These are phyloP conservation scores for Lactarius trivialis DNA, from an alignment of 768 basidiomycete species.

Conservation along the genomic window DNA sequence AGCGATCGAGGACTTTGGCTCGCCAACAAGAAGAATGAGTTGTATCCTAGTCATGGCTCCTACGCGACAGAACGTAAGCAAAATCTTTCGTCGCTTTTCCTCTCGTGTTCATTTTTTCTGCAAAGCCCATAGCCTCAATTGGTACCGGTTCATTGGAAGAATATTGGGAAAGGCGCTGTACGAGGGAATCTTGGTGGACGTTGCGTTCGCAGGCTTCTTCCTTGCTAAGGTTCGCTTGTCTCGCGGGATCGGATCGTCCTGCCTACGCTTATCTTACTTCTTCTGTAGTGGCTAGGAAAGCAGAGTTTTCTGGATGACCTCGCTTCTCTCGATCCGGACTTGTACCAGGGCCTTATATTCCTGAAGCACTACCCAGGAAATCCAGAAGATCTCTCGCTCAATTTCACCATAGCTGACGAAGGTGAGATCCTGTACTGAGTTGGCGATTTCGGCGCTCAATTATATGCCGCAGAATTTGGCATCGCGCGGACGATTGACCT, in stretches of 20 bases:
- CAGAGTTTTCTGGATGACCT: conserved; percentile 93
- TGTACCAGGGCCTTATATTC: conserved; percentile 88
- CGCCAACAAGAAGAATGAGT: conserved; percentile 81
- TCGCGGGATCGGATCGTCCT: background rate
- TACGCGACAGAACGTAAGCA: conserved; percentile 82
- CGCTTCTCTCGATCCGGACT: conserved; percentile 81
- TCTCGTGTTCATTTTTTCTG: background rate
- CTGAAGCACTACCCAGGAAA: conserved; percentile 88
- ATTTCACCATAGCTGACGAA: conserved; percentile 83
- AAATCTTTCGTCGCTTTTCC: background rate
- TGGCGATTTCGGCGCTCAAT: background rate
- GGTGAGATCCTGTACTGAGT: conserved; percentile 40
- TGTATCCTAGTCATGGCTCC: conserved; percentile 90
- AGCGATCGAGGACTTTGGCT: conserved; percentile 93
- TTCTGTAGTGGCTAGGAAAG: conserved; percentile 75
- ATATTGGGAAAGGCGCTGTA: conserved; percentile 96
- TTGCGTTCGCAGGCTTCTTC: conserved; percentile 95
- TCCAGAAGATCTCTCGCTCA: conserved; percentile 81
- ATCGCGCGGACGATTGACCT: conserved; percentile 69
- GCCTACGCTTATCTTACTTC: background rate
- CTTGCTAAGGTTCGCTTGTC: conserved; percentile 58
- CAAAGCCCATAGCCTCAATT: conserved; percentile 74
- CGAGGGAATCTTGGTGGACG: conserved; percentile 91
- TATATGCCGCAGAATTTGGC: conserved; percentile 66
- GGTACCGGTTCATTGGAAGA: conserved; percentile 91